Base-by-base conservation (phyloP, 768 basidiomycete genomes). In the Suillus subaureus region DNA sequence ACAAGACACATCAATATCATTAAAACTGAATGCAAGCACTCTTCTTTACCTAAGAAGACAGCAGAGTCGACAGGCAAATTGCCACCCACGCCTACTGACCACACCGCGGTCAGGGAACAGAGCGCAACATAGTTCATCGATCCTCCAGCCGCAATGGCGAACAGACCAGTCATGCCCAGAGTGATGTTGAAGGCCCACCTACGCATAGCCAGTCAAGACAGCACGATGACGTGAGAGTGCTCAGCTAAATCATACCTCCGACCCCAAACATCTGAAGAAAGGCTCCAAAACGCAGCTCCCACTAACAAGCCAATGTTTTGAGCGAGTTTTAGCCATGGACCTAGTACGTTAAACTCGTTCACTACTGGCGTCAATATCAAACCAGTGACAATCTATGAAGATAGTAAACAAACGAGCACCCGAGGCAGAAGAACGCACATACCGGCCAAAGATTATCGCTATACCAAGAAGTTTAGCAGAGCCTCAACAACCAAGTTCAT, bases 361-460 rank as follows among this genome's bases (percentile, higher is more conserved):
- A 88, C 78, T 15, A 89, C 86, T 2, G 89, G 85, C 0, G 82
- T 78, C 8, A 91, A 78, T 56, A 91, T 90, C 0, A 92, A 81
- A 3, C 88, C 85, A 2, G 88, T 88, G 35, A 88, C 87, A 45
- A 89, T 80, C 85, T 89, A 69, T 47, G 52, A 61, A 9, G 16
- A n/a, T 31, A 64, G 31, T 49, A 49, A 37, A 35, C 13, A 16
- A 2, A 35, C 18, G 23, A 61, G 67, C 57, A 26, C 13, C 51
- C 13, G 47, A 49, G 61, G 49, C 15, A 35, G 43, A 26, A 28
- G 23, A 45, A 11, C 62, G 56, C 56, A 73, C 86, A 66, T 69
- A 91, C 89, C 23, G 89, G 89, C 90, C 90, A 91, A 33, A 89
- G 82, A 69, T 87, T 90, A 70, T 91, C 89, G 21, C 89, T 88